phyloP scores from a whole-genome alignment of 2,329 filamentous ascomycete genomes.

The Scleromitrula shiraiana region DNA sequence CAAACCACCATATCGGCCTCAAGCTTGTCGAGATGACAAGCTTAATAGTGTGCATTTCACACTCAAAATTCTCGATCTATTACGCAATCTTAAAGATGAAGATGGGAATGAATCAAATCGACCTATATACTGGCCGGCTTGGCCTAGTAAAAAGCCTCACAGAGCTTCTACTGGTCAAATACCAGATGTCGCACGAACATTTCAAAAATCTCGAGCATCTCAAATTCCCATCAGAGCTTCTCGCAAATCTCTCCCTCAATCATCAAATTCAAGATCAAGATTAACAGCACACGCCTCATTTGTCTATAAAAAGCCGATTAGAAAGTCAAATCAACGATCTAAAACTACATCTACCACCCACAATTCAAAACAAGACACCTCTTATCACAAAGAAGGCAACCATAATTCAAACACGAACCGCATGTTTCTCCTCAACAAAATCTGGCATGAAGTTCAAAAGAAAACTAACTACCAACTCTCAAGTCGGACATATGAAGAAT shows the following conservation, averaged over 20 bases:
- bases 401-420: too few relatives aligned
- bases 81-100: slow-evolving; percentile 16
- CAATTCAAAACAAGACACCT: too few relatives aligned
- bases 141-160: not conserved
- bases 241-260: slow-evolving; percentile 2
- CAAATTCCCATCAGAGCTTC: not conserved
- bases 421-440: too few relatives aligned
- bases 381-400: too few relatives aligned
- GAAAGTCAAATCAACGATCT: not conserved
- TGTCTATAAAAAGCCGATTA: not conserved
- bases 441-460: not conserved
- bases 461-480: not conserved
- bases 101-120: slow-evolving; percentile 16
- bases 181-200: not conserved
- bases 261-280: not conserved
- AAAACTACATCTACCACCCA: not conserved
- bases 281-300: not conserved
- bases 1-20: slow-evolving; percentile 13
- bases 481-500: not conserved
- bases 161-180: slow-evolving; percentile 9
- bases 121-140: slow-evolving; percentile 13
- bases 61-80: slow-evolving; percentile 25
- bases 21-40: slow-evolving; percentile 24
- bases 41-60: slow-evolving; percentile 25
- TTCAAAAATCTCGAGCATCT: not conserved